Base-by-base conservation (phyloP, 225 moss, liverwort and hornwort genomes). In the Ulota crispa region DNA sequence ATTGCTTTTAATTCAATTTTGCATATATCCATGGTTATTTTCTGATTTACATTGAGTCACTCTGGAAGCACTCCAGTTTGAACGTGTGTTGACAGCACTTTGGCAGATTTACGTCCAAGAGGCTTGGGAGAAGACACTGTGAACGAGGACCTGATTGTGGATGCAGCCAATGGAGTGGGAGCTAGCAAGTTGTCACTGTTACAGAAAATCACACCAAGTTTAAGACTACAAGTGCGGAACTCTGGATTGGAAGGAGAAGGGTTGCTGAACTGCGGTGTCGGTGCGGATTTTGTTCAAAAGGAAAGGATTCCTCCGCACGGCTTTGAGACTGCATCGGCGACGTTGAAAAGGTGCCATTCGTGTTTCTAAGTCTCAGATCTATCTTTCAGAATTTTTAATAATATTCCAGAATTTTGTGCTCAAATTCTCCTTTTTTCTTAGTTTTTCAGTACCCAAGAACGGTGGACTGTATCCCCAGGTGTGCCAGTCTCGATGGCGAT, bases 261-360 rank as follows among this genome's bases (percentile, higher is more conserved):
- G 39, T 84, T 81, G 41, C 86, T 99, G 27, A 99, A 99, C 79
- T 86, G 89, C 27, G 81, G 89, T 66, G 94, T 93, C 30, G 99
- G 99, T 75, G 99, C 99, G 81, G 99, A 99, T 77, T 96, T 89
- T 66, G 99, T 99, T 61, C 99, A 96, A 60, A 99, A 99, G 82
- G 96, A 93, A 73, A 93, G 84, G 88, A 80, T 88, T 62, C 82
- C 91, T 81, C 99, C 96, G 65, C 76, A 75, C 42, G 91, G 90
- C 31, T 99, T 99, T 85, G 82, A 83, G 56, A 70, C 78, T 75
- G 65, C 79, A 60, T 81, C 76, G 26, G 91, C 92, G 75, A 73
- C 78, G 47, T 84, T 37, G 56, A 93, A 78, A 60, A 94, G 94
- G 95, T 97, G 19, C 72, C 74, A 62, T 72, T 62, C 19, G 39